These are phyloP conservation scores for Dryadomyces quercus-mongolicae DNA, from an alignment of 2,329 filamentous ascomycete species.

Conservation along the genomic window DNA sequence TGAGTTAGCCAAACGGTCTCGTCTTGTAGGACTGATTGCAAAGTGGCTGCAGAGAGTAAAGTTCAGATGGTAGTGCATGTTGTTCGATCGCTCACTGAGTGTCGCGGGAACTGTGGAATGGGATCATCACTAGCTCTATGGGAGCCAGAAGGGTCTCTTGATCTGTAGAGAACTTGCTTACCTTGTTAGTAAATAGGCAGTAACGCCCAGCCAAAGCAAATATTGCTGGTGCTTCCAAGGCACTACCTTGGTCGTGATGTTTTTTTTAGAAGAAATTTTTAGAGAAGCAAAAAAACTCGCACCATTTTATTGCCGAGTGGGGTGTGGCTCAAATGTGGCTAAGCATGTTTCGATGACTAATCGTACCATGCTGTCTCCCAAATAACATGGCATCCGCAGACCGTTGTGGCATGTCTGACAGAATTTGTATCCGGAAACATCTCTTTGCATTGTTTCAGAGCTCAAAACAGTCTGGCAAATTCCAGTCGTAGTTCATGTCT, in stretches of 20 bases:
- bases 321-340: not conserved
- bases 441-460: no score
- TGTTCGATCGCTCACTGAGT: constrained; percentile 46
- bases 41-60: constrained; percentile 10
- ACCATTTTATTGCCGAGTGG: not conserved
- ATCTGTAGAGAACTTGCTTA: not conserved
- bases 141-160: not conserved
- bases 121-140: constrained; percentile 35
- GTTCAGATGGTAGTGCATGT: constrained; percentile 74
- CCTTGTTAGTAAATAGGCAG: not conserved
- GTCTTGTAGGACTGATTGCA: constrained; percentile 2
- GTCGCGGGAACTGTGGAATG: constrained; percentile 49
- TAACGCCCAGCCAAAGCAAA: no score
- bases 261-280: not conserved
- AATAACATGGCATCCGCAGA: no score
- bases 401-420: no score
- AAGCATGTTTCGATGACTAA: not conserved
- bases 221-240: no score
- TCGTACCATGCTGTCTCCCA: no score
- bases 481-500: no score
- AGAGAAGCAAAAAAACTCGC: not conserved
- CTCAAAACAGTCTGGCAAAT: no score
- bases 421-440: no score
- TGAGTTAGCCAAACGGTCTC: no score
- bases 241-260: no score